A percentile compares a stretch with the other conserved stretches of the same genome.
These are phyloP conservation scores for Penicillium sp. DNA, from an alignment of 2,329 filamentous ascomycete species.

Conservation along the genomic window DNA sequence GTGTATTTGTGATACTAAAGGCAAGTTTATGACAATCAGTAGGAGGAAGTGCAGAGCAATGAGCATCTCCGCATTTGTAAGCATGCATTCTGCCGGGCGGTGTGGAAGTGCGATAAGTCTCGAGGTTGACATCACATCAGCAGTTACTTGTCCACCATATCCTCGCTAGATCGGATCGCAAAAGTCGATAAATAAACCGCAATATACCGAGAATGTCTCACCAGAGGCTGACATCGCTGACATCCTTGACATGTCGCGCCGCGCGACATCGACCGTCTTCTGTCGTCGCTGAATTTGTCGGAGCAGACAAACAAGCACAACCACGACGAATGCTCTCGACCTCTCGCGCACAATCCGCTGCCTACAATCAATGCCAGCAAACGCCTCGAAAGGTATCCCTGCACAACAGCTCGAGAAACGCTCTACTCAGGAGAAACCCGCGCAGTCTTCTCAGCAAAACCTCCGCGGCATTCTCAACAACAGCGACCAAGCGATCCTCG, in stretches of 20 bases:
- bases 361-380: conserved; percentile 4
- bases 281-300: not conserved
- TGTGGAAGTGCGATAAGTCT: conserved; percentile 9
- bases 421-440: not conserved
- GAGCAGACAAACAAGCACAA: not conserved
- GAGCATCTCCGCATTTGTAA: conserved; percentile 12
- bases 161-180: no score
- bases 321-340: not conserved
- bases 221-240: not conserved
- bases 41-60: not conserved
- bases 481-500: conserved; percentile 24
- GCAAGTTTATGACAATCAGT: not conserved
- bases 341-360: conserved; percentile 18
- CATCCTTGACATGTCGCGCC: conserved; percentile 2
- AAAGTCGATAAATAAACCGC: not conserved
- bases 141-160: not conserved
- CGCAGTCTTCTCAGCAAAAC: conserved; percentile 17
- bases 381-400: not conserved
- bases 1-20: no score
- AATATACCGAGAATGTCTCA: not conserved
- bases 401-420: not conserved
- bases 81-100: conserved; percentile 14
- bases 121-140: not conserved
- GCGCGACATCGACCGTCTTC: conserved; percentile 2
- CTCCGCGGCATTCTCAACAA: conserved; percentile 33